Evolutionary conservation across 768 basidiomycete species (phyloP), one percentile per base, ranked within the genome.

Genomic region (Collybia sp.): DNA sequence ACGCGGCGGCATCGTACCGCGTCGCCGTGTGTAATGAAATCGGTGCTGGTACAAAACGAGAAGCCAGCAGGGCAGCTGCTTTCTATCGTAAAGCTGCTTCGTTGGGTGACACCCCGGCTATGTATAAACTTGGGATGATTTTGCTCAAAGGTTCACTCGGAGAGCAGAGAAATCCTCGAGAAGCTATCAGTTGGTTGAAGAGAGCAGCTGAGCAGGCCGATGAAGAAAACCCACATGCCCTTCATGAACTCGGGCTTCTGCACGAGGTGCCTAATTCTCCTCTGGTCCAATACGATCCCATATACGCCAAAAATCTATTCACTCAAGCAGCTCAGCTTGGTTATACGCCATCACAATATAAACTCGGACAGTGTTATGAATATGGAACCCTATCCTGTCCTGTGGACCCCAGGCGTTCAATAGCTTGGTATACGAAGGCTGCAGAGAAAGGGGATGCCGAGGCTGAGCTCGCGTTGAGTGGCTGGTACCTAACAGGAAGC

Each of bases 71-170:
- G 38, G 96, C 96, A 6, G 85, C 93, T 19, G 85, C 93, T 4
- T 97, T 99, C 61, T 98, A 97, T 68, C 84, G 94, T 49, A 97
- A 97, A 64, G 91, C 96, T 3, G 93, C 93, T 8, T 93, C 93
- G 1, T 71, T 98, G 31, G 94, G 94, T 15, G 96, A 98, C 63
- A 97, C 95, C 0, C 84, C 95, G 19, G 96, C 93, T 2, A 99
- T 98, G 96, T 98, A 96, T 72, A 98, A 98, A 65, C 82, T 99
- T n/a, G 93, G 93, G n/a, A 94, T 96, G 86, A 88, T 97, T 52
- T 76, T 96, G 25, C 74, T 98, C 16, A 80, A 89, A 31, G 95
- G 94, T 10, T 67, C 82, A 12, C 75, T 97, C 4, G 86, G 83
- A 18, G 91, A 94, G 62, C 80, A 76, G 46, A 83, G 79, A 52